Evolutionary conservation across 345 rosid genomes (phyloP).

Genomic region (Gossypium rotundifolium): DNA sequence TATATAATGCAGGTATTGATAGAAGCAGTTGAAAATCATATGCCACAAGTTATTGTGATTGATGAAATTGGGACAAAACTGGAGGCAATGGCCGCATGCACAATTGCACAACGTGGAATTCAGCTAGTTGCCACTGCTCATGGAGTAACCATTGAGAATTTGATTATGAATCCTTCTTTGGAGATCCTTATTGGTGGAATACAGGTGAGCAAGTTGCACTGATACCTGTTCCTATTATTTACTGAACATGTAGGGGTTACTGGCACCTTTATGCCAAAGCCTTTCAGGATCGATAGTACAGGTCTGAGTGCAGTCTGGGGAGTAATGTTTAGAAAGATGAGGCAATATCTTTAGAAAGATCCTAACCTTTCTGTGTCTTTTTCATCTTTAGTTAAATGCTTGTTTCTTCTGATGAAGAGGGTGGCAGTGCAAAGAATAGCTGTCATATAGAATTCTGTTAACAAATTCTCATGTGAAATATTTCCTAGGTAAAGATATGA

Average conservation of each 20-base stretch:
- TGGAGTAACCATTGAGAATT: constrained; percentile 76
- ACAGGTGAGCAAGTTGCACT: constrained; percentile 40
- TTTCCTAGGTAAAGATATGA: not conserved
- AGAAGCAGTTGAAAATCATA: constrained; percentile 92
- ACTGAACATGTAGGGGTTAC: not conserved
- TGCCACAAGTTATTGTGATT: constrained; percentile 92
- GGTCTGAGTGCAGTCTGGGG: not conserved
- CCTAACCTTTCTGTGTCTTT: not conserved
- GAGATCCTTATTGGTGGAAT: constrained; percentile 93
- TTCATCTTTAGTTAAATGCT: not conserved
- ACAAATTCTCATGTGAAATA: not conserved
- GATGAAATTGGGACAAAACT: constrained; percentile 97
- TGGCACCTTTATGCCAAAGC: not conserved
- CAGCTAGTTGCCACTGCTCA: constrained; percentile 94
- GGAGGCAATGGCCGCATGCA: constrained; percentile 91
- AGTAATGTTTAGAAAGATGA: not conserved
- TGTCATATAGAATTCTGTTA: not conserved
- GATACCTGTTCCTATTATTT: not conserved
- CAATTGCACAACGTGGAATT: constrained; percentile 94
- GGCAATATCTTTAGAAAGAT: not conserved
- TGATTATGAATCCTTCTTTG: constrained; percentile 83
- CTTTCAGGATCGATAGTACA: not conserved
- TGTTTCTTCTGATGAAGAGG: not conserved
- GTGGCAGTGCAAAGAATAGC: not conserved
- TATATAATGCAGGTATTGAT: constrained; percentile 55